Percentiles rank a stretch among this genome's conserved stretches.
These are phyloP conservation scores for Psilocybe mexicana DNA, from an alignment of 1,284 basidiomycete species.

Conservation along the genomic window DNA sequence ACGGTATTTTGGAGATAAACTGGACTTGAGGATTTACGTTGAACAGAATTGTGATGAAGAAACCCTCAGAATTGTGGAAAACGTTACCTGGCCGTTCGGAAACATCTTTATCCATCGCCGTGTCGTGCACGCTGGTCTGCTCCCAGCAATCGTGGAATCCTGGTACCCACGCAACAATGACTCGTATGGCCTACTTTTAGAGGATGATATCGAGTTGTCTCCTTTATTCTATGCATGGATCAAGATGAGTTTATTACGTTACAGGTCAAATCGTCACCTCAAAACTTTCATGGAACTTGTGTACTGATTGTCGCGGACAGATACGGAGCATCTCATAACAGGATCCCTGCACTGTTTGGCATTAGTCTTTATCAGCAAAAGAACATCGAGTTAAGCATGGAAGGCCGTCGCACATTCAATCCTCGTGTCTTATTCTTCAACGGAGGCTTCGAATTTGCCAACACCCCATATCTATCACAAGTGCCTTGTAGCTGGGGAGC, in stretches of 20 bases:
- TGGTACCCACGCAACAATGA: slow-evolving; percentile 79
- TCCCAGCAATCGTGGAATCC: slow-evolving; percentile 80
- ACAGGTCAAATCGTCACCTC: slow-evolving; percentile 52
- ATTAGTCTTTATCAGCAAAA: slow-evolving; percentile 85
- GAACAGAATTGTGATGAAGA: slow-evolving; percentile 71
- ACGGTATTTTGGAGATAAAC: slow-evolving; percentile 66
- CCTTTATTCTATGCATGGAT: slow-evolving; percentile 82
- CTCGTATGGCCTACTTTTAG: slow-evolving; percentile 75
- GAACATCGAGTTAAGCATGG: slow-evolving; percentile 68
- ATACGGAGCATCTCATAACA: slow-evolving; percentile 48
- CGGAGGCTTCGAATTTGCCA: slow-evolving; percentile 39
- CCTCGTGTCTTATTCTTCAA: slow-evolving; percentile 57
- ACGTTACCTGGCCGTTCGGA: slow-evolving; percentile 63
- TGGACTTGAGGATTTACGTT: slow-evolving; percentile 67
- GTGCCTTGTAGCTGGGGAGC: slow-evolving; percentile 91
- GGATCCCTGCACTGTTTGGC: slow-evolving; percentile 60
- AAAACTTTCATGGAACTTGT: not conserved
- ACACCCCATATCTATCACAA: slow-evolving; percentile 78
- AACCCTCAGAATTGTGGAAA: slow-evolving; percentile 54
- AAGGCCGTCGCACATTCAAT: slow-evolving; percentile 69
- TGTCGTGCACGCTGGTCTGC: slow-evolving; percentile 71
- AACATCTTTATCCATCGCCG: slow-evolving; percentile 63
- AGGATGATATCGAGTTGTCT: slow-evolving; percentile 83
- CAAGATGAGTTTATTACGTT: slow-evolving; percentile 73
- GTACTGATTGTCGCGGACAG: slow-evolving; percentile 33